Evolutionary conservation across 345 rosid genomes (phyloP).

Genomic region (Syzygium grande): DNA sequence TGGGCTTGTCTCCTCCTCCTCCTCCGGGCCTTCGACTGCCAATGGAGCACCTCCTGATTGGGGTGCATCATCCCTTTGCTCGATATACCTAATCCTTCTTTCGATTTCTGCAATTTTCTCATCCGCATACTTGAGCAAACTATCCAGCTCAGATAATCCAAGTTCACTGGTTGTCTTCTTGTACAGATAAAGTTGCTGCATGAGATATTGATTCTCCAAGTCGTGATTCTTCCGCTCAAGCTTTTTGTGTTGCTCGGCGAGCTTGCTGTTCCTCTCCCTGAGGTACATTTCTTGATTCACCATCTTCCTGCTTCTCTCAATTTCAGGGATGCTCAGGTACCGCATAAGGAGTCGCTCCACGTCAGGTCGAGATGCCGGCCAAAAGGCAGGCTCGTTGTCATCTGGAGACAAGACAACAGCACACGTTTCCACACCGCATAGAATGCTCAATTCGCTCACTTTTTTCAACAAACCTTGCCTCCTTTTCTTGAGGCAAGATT

Average conservation of each 20-base stretch:
- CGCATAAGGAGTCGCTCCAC: constrained; percentile 5
- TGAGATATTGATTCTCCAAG: background rate
- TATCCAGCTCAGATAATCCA: background rate
- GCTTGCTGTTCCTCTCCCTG: background rate
- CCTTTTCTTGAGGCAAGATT: constrained; percentile 39
- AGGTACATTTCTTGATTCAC: background rate
- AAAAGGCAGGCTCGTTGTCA: constrained; percentile 21
- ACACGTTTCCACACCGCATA: constrained; percentile 29
- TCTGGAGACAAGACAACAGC: constrained; percentile 25
- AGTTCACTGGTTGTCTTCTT: background rate
- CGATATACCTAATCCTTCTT: background rate
- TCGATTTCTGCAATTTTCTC: background rate
- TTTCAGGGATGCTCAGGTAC: constrained; percentile 12
- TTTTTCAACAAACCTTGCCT: constrained; percentile 33
- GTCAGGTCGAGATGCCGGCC: constrained; percentile 15
- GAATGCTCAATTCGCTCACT: constrained; percentile 29
- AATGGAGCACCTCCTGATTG: background rate
- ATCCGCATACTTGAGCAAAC: background rate
- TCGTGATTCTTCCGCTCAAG: background rate
- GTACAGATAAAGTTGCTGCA: background rate
- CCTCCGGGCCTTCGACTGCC: background rate
- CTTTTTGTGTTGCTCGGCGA: background rate
- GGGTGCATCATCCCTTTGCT: background rate
- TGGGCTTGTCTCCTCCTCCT: background rate
- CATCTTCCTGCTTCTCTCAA: constrained; percentile 19